Percentiles rank a stretch among this genome's conserved stretches.
These are phyloP conservation scores for Daldinia eschscholtzii DNA, from an alignment of 2,329 filamentous ascomycete species.

Conservation along the genomic window DNA sequence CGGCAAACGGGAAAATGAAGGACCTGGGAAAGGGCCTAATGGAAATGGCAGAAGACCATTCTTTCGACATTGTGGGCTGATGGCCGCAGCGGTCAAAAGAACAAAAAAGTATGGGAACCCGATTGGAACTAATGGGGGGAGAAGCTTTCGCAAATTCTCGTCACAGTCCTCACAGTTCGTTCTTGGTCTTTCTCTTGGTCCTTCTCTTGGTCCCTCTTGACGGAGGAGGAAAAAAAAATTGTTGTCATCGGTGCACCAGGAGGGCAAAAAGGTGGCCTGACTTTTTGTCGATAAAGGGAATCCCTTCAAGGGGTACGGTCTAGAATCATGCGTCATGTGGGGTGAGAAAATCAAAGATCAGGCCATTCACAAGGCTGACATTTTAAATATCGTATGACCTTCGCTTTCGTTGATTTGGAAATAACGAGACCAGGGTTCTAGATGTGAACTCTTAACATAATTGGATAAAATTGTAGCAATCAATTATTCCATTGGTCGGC, in stretches of 20 bases:
- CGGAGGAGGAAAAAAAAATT: constrained; percentile 21
- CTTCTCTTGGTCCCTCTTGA: background rate
- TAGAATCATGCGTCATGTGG: constrained; percentile 46
- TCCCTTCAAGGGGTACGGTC: constrained; percentile 36
- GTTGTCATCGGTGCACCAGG: constrained; percentile 40
- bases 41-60: constrained; percentile 24
- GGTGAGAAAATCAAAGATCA: constrained; percentile 47
- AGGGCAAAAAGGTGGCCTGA: constrained; percentile 40
- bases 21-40: constrained; percentile 20
- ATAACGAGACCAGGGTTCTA: constrained; percentile 33
- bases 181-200: background rate
- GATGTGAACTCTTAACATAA: constrained; percentile 25
- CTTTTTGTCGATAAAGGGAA: constrained; percentile 33
- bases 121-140: constrained; percentile 17
- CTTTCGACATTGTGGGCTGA: constrained; percentile 43
- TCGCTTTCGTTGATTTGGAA: constrained; percentile 37
- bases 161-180: background rate
- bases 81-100: constrained; percentile 39
- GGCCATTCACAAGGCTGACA: constrained; percentile 50
- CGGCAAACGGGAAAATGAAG: constrained; percentile 34
- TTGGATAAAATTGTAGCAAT: constrained; percentile 20
- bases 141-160: constrained; percentile 33
- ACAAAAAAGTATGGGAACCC: constrained; percentile 1
- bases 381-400: constrained; percentile 50
- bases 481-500: constrained; percentile 26